Conservation (phyloP, 345 rosid species). For the Eucalyptus erythrocorys region DNA sequence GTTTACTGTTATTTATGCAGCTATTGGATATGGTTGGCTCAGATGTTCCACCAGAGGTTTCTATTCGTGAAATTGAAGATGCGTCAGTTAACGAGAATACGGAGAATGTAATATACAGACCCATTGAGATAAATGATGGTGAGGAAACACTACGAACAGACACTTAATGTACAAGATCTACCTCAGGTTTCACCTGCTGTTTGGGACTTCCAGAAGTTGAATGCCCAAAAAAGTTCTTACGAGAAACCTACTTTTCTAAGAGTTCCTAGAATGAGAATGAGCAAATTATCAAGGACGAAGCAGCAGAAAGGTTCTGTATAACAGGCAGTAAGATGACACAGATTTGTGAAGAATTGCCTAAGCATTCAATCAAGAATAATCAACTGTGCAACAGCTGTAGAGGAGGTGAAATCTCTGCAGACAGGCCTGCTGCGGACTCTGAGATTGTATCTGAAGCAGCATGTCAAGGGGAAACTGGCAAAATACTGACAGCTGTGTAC, state of each 20-base stretch:
- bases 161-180: not conserved
- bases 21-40: slow-evolving; percentile 34
- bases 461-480: slow-evolving; percentile 7
- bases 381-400: not conserved
- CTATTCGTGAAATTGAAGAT: slow-evolving; percentile 3
- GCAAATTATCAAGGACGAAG: not conserved
- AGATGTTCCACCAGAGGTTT: slow-evolving; percentile 8
- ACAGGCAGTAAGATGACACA: slow-evolving; percentile 2
- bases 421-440: slow-evolving; percentile 1
- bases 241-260: slow-evolving; percentile 2
- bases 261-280: slow-evolving; percentile 1
- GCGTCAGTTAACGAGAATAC: not conserved
- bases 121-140: not conserved
- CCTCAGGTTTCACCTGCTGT: not conserved
- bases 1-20: slow-evolving; percentile 29
- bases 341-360: not conserved
- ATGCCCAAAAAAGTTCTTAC: slow-evolving; percentile 5
- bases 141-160: not conserved
- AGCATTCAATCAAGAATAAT: slow-evolving; percentile 10
- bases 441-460: not conserved
- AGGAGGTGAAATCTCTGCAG: not conserved
- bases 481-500: slow-evolving; percentile 1
- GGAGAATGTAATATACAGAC: no score
- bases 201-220: slow-evolving; percentile 1
- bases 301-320: not conserved